phyloP scores from a whole-genome alignment of 208 protist species.

The Angomonas deanei region DNA sequence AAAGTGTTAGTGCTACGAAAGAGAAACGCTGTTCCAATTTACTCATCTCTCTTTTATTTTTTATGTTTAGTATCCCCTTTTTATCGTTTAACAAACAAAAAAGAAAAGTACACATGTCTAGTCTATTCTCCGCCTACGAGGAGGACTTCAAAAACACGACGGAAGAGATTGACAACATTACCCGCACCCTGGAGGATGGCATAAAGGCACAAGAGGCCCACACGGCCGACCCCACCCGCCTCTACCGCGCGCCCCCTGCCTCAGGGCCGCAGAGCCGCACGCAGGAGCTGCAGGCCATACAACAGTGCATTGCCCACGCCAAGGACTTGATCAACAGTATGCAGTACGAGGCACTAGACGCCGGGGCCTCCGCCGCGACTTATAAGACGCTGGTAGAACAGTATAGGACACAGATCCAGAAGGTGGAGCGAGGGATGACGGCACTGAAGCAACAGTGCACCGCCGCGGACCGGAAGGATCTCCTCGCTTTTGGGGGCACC shows the following conservation, averaged over 20 bases:
- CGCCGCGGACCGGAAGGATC: slow-evolving; percentile 48
- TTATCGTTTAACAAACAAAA: not conserved
- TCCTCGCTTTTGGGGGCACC: slow-evolving; percentile 29
- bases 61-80: not conserved
- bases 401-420: slow-evolving; percentile 22
- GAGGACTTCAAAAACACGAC: slow-evolving; percentile 54
- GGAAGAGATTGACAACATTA: slow-evolving; percentile 17
- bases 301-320: slow-evolving; percentile 38
- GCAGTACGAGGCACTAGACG: slow-evolving; percentile 57
- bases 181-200: slow-evolving; percentile 18
- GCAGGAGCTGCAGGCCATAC: slow-evolving; percentile 30
- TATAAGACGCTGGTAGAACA: slow-evolving; percentile 32
- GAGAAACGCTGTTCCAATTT: no score
- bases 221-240: slow-evolving; percentile 12
- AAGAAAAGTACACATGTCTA: slow-evolving; percentile 23
- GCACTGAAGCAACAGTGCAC: slow-evolving; percentile 30
- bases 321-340: slow-evolving; percentile 68
- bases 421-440: slow-evolving; percentile 29
- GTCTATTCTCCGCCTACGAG: slow-evolving; percentile 59
- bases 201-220: slow-evolving; percentile 24
- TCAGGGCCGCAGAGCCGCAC: slow-evolving; percentile 42
- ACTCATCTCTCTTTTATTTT: no score
- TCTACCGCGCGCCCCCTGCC: slow-evolving; percentile 41
- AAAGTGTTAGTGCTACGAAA: not conserved
- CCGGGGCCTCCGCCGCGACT: slow-evolving; percentile 10